phyloP scores from a whole-genome alignment of 2,329 filamentous ascomycete genomes.

The Hypoxylon sp. region DNA sequence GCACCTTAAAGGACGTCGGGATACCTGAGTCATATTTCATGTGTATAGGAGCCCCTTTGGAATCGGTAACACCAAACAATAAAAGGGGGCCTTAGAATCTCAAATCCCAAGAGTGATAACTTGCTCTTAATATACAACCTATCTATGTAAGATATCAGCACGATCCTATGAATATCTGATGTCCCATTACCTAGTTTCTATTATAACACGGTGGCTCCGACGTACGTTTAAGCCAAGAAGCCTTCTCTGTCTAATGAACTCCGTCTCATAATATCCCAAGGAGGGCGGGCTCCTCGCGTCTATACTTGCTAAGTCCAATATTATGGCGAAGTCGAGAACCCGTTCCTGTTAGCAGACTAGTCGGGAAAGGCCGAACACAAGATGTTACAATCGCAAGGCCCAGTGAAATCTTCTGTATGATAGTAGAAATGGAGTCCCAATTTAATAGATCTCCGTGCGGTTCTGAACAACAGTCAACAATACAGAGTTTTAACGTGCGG shows the following conservation, averaged over 20 bases:
- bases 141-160: neutral
- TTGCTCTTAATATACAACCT: neutral
- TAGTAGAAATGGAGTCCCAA: too few relatives aligned
- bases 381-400: neutral
- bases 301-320: neutral
- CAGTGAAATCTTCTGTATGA: too few relatives aligned
- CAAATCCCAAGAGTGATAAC: neutral
- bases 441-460: too few relatives aligned
- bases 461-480: too few relatives aligned
- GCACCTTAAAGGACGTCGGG: neutral
- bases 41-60: neutral
- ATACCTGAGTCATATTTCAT: neutral
- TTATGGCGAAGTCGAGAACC: neutral
- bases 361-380: neutral
- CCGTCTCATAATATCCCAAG: neutral
- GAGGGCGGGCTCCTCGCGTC: neutral
- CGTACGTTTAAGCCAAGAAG: neutral
- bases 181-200: neutral
- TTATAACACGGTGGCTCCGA: neutral
- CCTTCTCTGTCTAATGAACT: neutral
- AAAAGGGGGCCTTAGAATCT: neutral
- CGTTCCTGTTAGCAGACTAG: neutral
- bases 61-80: neutral
- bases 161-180: neutral
- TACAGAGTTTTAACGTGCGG: too few relatives aligned